A percentile compares a stretch with the other conserved stretches of the same genome.
Conservation (phyloP, 306 rosid genomes). For the Glycyrrhiza uralensis region DNA sequence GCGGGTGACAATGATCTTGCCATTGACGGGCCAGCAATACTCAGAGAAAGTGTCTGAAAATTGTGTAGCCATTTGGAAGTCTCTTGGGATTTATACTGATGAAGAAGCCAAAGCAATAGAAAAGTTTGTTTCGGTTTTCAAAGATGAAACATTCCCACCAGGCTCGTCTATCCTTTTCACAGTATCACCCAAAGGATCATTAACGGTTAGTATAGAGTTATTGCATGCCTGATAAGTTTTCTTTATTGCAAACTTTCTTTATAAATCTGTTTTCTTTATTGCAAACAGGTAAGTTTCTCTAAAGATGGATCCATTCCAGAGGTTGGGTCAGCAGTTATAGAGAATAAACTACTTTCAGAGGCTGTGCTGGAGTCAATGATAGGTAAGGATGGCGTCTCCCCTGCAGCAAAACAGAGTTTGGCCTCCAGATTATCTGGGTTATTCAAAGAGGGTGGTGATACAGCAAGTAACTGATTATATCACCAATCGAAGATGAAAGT, state of each 20-base stretch:
- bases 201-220: slow-evolving; percentile 67
- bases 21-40: slow-evolving; percentile 71
- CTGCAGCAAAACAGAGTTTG: slow-evolving; percentile 58
- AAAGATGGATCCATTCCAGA: slow-evolving; percentile 58
- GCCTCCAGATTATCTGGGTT: slow-evolving; percentile 52
- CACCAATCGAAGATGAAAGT: neutral
- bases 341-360: slow-evolving; percentile 62
- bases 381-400: slow-evolving; percentile 77
- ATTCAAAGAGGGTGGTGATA: slow-evolving; percentile 15
- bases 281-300: slow-evolving; percentile 61
- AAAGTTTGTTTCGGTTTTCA: slow-evolving; percentile 54
- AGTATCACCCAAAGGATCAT: slow-evolving; percentile 50
- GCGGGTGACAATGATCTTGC: slow-evolving; percentile 60
- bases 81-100: slow-evolving; percentile 63
- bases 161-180: slow-evolving; percentile 77
- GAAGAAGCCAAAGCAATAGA: slow-evolving; percentile 70
- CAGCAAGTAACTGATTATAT: neutral
- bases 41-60: slow-evolving; percentile 74
- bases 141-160: slow-evolving; percentile 59
- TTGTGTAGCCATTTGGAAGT: slow-evolving; percentile 65
- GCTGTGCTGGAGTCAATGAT: slow-evolving; percentile 69
- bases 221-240: no score
- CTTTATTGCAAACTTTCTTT: neutral
- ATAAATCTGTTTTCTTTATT: neutral
- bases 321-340: slow-evolving; percentile 39